phyloP scores from a whole-genome alignment of 768 basidiomycete species.

The Phaeotremella skinneri region DNA sequence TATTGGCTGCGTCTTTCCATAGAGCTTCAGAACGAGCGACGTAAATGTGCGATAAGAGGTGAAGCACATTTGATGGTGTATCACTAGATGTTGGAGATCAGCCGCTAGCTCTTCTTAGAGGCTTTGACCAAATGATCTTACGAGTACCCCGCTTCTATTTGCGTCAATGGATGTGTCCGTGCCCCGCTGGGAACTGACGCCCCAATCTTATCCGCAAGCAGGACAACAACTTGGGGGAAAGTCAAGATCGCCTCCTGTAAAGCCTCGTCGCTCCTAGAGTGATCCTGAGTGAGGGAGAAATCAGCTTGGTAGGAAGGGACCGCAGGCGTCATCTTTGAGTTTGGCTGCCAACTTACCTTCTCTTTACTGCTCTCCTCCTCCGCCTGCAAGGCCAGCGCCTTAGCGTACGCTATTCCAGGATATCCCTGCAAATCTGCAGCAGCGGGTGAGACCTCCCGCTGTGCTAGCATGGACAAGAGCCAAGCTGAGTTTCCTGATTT shows the following conservation, averaged over 20 bases:
- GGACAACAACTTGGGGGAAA: conserved; percentile 77
- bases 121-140: conserved; percentile 53
- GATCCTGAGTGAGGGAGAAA: conserved; percentile 53
- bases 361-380: conserved; percentile 55
- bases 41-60: conserved; percentile 86
- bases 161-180: conserved; percentile 63
- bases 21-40: conserved; percentile 69
- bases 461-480: conserved; percentile 63
- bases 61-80: conserved; percentile 57
- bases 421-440: conserved; percentile 61
- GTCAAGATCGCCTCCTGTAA: conserved; percentile 69
- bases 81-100: conserved; percentile 11
- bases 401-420: conserved; percentile 59
- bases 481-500: conserved; percentile 77
- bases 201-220: conserved; percentile 83
- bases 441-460: conserved; percentile 53
- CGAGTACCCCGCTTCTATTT: conserved; percentile 67
- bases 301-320: conserved; percentile 18
- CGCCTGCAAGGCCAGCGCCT: conserved; percentile 61
- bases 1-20: conserved; percentile 72
- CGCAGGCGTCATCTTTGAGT: conserved; percentile 34
- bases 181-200: conserved; percentile 62
- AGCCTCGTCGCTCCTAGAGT: conserved; percentile 64
- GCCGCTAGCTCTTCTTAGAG: not conserved
- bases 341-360: conserved; percentile 54